Conservation (phyloP, 768 basidiomycete genomes). For the Lyophyllum decastes region DNA sequence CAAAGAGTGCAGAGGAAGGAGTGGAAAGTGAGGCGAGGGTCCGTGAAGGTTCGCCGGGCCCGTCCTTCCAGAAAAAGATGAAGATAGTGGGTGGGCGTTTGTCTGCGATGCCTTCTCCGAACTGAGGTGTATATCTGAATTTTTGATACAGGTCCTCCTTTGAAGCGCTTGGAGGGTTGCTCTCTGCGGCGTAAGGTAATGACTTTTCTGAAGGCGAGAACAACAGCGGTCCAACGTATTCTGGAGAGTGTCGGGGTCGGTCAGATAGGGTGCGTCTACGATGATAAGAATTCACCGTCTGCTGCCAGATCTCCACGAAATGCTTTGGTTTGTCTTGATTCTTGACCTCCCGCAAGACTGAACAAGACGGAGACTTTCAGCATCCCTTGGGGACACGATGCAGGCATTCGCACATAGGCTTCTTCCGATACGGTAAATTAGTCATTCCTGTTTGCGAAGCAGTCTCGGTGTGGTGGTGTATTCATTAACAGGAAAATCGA, state of each 20-base stretch:
- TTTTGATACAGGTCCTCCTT: constrained; percentile 38
- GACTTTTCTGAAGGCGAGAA: constrained; percentile 56
- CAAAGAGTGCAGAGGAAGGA: constrained; percentile 40
- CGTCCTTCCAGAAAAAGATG: constrained; percentile 48
- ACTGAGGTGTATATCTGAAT: constrained; percentile 57
- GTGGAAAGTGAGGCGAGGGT: constrained; percentile 10
- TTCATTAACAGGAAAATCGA: too few relatives aligned
- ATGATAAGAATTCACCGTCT: constrained; percentile 46
- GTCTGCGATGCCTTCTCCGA: constrained; percentile 62
- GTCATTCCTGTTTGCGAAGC: too few relatives aligned
- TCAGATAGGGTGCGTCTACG: neutral
- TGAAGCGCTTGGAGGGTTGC: constrained; percentile 33
- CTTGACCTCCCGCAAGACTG: constrained; percentile 41
- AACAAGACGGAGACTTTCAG: constrained; percentile 47
- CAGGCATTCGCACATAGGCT: too few relatives aligned
- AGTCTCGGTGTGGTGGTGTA: too few relatives aligned
- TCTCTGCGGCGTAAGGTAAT: constrained; percentile 63
- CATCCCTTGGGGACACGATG: too few relatives aligned
- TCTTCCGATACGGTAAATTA: too few relatives aligned
- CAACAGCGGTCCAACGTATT: constrained; percentile 48
- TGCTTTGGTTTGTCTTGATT: constrained; percentile 46
- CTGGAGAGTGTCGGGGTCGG: constrained; percentile 31
- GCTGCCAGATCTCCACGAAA: constrained; percentile 62
- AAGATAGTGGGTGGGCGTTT: constrained; percentile 57
- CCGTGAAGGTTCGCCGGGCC: constrained; percentile 1